Conservation (phyloP, 2,329 filamentous ascomycete species). For the Pseudovirgaria hyperparasitica region DNA sequence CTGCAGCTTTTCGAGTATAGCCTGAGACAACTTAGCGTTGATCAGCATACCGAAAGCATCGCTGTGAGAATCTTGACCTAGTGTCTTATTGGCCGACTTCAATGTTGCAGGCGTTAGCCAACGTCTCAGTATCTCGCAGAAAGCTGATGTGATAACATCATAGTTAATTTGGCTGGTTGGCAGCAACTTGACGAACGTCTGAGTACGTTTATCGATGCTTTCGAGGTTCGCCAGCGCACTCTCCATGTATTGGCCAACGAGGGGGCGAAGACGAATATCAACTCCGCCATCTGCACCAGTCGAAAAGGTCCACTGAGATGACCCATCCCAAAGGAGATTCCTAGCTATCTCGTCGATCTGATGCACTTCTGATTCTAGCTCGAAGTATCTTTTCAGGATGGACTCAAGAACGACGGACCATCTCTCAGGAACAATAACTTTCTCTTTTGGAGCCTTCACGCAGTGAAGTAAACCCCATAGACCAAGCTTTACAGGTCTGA, state of each 20-base stretch:
- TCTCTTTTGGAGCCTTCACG: constrained; percentile 18
- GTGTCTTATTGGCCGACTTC: constrained; percentile 4
- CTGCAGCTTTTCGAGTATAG: constrained; percentile 49
- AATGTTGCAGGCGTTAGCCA: constrained; percentile 35
- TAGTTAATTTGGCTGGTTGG: constrained; percentile 38
- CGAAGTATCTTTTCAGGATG: constrained; percentile 36
- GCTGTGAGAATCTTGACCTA: constrained; percentile 18
- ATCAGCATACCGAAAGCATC: constrained; percentile 39
- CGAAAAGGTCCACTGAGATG: constrained; percentile 41
- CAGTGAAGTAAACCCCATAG: constrained; percentile 52
- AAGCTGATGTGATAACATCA: constrained; percentile 44
- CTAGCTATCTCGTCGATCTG: constrained; percentile 38
- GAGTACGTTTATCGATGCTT: constrained; percentile 14
- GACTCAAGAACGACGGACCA: constrained; percentile 13
- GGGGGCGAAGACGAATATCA: constrained; percentile 45
- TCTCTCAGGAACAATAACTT: constrained; percentile 11
- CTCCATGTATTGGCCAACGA: constrained; percentile 61
- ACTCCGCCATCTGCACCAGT: constrained; percentile 35
- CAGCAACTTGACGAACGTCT: constrained; percentile 23
- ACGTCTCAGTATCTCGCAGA: constrained; percentile 44
- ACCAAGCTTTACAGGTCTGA: constrained; percentile 45
- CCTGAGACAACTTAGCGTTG: constrained; percentile 51
- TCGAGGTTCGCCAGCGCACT: constrained; percentile 49
- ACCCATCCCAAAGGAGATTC: constrained; percentile 45
- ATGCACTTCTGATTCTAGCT: constrained; percentile 40